Conservation (phyloP, 257 asterid species). For the Nicotiana sylvestris region DNA sequence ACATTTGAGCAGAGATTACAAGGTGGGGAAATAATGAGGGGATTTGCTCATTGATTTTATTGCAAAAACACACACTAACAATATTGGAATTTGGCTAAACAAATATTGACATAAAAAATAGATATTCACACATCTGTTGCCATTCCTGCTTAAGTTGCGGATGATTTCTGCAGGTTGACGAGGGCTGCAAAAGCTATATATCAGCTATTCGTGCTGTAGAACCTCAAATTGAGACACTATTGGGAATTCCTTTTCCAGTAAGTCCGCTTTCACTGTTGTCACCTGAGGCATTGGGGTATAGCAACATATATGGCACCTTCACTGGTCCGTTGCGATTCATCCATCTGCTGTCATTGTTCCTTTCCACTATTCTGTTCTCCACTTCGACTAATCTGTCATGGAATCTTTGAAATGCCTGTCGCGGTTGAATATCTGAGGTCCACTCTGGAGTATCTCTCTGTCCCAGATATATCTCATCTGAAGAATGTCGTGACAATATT, state of each 20-base stretch:
- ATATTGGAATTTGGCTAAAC: not conserved
- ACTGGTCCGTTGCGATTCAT: constrained; percentile 28
- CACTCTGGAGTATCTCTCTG: constrained; percentile 31
- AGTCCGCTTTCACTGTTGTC: constrained; percentile 19
- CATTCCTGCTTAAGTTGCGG: not conserved
- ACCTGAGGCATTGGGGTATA: constrained; percentile 25
- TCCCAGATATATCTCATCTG: constrained; percentile 34
- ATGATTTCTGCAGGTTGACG: not conserved
- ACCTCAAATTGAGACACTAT: constrained; percentile 22
- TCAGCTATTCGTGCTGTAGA: not conserved
- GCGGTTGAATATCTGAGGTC: constrained; percentile 24
- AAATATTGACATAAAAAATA: not conserved
- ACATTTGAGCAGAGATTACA: not conserved
- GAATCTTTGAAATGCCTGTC: constrained; percentile 21
- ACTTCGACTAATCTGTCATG: constrained; percentile 17
- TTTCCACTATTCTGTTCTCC: constrained; percentile 17
- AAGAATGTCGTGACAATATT: constrained; percentile 28
- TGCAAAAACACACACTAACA: not conserved
- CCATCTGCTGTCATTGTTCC: constrained; percentile 23
- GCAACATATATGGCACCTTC: constrained; percentile 25
- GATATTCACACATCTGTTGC: not conserved
- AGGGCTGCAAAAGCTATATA: not conserved
- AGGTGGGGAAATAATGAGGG: not conserved
- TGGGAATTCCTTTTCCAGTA: constrained; percentile 34
- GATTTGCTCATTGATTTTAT: not conserved